Evolutionary conservation across 169 alveolate species (phyloP), one percentile per base, ranked within the genome.

Genomic region (Cryptosporidium sp.): DNA sequence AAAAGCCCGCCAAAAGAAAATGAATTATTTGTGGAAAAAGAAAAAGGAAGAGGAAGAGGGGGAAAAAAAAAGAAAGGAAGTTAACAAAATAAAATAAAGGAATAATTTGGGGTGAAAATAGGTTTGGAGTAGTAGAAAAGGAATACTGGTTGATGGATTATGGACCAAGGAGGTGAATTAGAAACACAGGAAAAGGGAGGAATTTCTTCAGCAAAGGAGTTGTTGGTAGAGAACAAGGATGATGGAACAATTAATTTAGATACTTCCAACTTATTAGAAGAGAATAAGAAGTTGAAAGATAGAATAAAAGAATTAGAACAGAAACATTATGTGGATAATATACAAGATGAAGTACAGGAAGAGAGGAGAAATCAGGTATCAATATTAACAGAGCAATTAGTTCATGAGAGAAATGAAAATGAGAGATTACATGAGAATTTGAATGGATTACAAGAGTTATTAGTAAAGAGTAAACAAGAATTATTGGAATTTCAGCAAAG

Each of bases 351-450:
- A 2, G 56, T 8, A 48, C 21, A 42, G 6, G 37, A 75, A 14
- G 85, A 73, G 10, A 73, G 42, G 62, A 53, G 70, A 33, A 61
- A 61, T 58, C 65, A 80, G 42, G 58, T 80, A 21, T 62, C 68
- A 12, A 16, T 80, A 26, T 62, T 80, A 29, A 80, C 89, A 14
- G 67, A 60, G 26, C 89, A 80, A 33, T 35, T 80, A 6, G 89
- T 73, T 26, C 75, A 60, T 1, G 89, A 80, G 48, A 58, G 89
- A 26, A 80, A 39, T 31, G 89, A 80, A 45, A 80, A 80, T 65
- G 89, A 80, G 33, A 80, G 75, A 65, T 73, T 80, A 26, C 89
- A 80, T 9, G 73, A 62, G 39, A 62, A 60, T 67, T 29, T 80
- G 60, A 18, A 31, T 62, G 68, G 89, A 6, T 14, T 80, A 23